A percentile compares a stretch with the other conserved stretches of the same genome.
Conservation (phyloP, 1,139 yeast species). For the Wickerhamomyces sp. region DNA sequence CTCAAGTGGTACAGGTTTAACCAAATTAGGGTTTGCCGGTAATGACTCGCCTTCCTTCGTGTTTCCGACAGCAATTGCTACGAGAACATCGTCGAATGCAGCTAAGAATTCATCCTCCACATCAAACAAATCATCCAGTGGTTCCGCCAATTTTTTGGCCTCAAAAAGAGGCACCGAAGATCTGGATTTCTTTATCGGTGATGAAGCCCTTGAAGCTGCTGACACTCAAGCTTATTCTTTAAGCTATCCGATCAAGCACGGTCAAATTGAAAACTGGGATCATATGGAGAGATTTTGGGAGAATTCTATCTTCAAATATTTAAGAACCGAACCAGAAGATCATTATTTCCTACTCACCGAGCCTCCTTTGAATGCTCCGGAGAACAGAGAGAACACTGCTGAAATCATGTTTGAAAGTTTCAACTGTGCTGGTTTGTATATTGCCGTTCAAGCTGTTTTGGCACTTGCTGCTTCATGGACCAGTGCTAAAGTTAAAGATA, state of each 20-base stretch:
- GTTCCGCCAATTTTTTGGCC: constrained; percentile 30
- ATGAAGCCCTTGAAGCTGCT: constrained; percentile 87
- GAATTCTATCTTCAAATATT: constrained; percentile 88
- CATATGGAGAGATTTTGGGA: constrained; percentile 99
- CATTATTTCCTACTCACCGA: constrained; percentile 93
- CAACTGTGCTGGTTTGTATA: constrained; percentile 96
- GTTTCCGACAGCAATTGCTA: constrained; percentile 96
- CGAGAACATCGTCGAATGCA: constrained; percentile 38
- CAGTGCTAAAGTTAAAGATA: constrained; percentile 87
- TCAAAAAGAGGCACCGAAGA: constrained; percentile 87
- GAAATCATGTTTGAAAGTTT: constrained; percentile 98
- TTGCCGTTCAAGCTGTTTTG: constrained; percentile 97
- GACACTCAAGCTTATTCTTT: constrained; percentile 87
- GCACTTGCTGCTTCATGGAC: constrained; percentile 99
- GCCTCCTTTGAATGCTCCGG: constrained; percentile 98
- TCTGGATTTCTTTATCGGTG: constrained; percentile 91
- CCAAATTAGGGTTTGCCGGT: constrained; percentile 97
- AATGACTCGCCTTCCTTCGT: constrained; percentile 97
- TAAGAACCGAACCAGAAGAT: constrained; percentile 98
- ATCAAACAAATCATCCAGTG: constrained; percentile 16
- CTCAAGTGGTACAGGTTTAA: constrained; percentile 85
- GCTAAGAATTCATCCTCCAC: constrained; percentile 21
- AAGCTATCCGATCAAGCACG: constrained; percentile 91
- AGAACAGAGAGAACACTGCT: constrained; percentile 96
- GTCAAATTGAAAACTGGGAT: constrained; percentile 99